Evolutionary conservation across 1,284 basidiomycete genomes (phyloP).

Genomic region (Microbotryum silenes-acaulis): DNA sequence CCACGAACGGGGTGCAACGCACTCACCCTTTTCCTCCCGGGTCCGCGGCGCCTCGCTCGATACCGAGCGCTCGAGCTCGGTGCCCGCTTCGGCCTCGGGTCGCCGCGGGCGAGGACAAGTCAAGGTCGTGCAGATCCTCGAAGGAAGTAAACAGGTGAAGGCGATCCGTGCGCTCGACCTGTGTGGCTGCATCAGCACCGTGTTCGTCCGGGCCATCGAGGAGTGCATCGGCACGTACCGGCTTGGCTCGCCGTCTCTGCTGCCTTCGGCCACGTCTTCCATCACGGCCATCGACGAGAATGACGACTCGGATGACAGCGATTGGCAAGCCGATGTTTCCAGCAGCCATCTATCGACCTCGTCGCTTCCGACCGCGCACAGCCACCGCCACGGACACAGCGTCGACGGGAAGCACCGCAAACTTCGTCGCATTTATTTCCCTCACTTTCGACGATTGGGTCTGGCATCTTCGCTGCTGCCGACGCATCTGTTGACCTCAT

Average conservation of each 20-base stretch:
- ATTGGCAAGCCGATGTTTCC: neutral
- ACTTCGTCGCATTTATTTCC: conserved; percentile 48
- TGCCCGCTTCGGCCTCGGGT: conserved; percentile 1
- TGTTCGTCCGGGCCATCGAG: conserved; percentile 64
- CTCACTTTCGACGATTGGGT: conserved; percentile 71
- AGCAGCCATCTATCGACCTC: conserved; percentile 25
- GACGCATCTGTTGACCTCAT: conserved; percentile 63
- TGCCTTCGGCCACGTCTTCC: conserved; percentile 7
- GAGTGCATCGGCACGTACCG: conserved; percentile 46
- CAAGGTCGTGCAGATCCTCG: conserved; percentile 19
- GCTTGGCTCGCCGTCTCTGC: conserved; percentile 17
- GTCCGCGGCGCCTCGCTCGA: conserved; percentile 8
- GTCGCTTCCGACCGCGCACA: neutral
- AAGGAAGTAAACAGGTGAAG: conserved; percentile 36
- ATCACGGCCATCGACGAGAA: conserved; percentile 31
- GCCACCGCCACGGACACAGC: neutral
- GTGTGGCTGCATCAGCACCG: conserved; percentile 85
- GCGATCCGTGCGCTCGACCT: conserved; percentile 84
- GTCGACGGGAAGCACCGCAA: conserved; percentile 47
- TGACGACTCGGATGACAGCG: conserved; percentile 36
- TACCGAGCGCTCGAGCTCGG: conserved; percentile 6
- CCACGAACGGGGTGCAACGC: conserved; percentile 1
- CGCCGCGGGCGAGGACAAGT: conserved; percentile 7
- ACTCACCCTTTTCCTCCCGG: neutral
- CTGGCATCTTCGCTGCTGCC: conserved; percentile 72